Percentiles rank a stretch among this genome's conserved stretches.
Conservation (phyloP, 768 basidiomycete species). For the Dacryopinax spathularia region DNA sequence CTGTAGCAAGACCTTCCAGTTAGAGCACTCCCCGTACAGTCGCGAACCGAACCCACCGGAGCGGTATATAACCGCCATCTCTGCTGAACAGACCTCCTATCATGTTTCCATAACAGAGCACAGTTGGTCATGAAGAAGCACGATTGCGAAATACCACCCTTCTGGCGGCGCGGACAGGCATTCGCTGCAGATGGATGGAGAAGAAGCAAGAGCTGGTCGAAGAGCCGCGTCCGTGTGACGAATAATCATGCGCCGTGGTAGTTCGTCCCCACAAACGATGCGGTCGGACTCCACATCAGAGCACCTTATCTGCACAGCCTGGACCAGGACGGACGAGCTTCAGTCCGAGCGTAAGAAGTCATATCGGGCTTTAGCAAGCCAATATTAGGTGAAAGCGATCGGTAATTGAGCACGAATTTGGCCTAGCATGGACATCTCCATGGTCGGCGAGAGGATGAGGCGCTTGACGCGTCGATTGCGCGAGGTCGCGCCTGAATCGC, state of each 20-base stretch:
- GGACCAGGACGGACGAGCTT: not conserved
- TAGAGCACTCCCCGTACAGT: too few relatives aligned
- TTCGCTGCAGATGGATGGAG: not conserved
- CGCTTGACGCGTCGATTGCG: not conserved
- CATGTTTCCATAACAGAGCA: not conserved
- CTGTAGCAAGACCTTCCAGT: not conserved
- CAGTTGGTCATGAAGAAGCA: not conserved
- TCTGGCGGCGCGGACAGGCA: not conserved
- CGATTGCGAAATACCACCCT: not conserved
- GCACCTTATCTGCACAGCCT: not conserved
- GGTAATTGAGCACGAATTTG: not conserved
- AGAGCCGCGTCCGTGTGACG: not conserved
- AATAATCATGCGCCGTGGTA: too few relatives aligned
- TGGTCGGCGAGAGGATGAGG: not conserved
- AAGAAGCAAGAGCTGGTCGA: not conserved
- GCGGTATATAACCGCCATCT: not conserved
- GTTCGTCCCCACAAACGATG: too few relatives aligned
- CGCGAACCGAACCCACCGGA: not conserved
- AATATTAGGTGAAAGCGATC: not conserved
- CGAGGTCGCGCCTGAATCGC: constrained; percentile 1
- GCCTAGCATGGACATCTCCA: not conserved
- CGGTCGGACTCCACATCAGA: not conserved
- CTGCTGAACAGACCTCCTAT: not conserved
- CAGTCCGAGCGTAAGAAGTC: not conserved
- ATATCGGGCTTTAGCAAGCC: not conserved